phyloP scores from a whole-genome alignment of 2,329 filamentous ascomycete species.

The Stachybotrys chlorohalonatus region DNA sequence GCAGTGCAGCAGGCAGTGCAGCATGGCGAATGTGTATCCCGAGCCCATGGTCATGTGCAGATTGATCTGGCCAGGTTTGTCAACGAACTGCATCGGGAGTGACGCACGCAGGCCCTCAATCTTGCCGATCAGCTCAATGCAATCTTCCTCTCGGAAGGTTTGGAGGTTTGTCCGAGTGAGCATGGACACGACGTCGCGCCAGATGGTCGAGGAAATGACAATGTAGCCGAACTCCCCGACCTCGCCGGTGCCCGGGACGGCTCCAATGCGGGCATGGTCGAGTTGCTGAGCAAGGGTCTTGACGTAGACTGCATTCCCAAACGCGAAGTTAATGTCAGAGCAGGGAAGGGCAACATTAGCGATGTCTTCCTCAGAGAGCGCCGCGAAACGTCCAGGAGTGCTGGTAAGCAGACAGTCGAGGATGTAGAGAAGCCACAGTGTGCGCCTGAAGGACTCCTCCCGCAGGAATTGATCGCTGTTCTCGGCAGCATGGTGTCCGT shows the following conservation, averaged over 20 bases:
- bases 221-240: conserved; percentile 55
- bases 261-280: conserved; percentile 21
- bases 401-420: conserved; percentile 54
- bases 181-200: conserved; percentile 54
- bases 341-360: conserved; percentile 49
- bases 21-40: conserved; percentile 53
- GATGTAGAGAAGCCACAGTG: conserved; percentile 54
- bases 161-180: conserved; percentile 43
- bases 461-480: conserved; percentile 49
- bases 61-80: conserved; percentile 52
- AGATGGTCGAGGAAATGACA: conserved; percentile 50
- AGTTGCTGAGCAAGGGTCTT: conserved; percentile 42
- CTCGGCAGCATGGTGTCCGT: conserved; percentile 42
- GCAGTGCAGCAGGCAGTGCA: conserved; percentile 52
- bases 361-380: conserved; percentile 44
- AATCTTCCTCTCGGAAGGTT: conserved; percentile 46
- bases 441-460: conserved; percentile 52
- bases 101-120: conserved; percentile 46
- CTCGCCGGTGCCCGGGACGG: conserved; percentile 32
- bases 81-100: conserved; percentile 49
- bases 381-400: conserved; percentile 50
- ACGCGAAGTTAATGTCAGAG: conserved; percentile 54
- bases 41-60: conserved; percentile 57
- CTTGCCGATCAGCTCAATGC: conserved; percentile 39
- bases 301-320: conserved; percentile 49